Conservation (phyloP, 2,329 filamentous ascomycete genomes). For the Fusarium dlaminii region DNA sequence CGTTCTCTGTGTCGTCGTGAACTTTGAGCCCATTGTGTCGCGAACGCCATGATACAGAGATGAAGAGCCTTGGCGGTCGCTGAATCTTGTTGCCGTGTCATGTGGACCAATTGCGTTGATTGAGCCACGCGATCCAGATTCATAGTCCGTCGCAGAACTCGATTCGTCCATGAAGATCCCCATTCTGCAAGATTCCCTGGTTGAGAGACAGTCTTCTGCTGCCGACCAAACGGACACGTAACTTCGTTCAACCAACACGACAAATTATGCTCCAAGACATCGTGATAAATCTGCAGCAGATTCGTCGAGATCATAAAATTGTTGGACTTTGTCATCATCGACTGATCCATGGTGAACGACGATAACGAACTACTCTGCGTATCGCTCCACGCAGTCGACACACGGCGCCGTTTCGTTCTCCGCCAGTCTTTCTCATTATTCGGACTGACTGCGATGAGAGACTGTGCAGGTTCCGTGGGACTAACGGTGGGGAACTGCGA, state of each 20-base stretch:
- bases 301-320: conserved; percentile 52
- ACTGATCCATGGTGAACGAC: conserved; percentile 16
- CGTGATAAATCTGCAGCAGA: conserved; percentile 61
- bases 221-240: conserved; percentile 56
- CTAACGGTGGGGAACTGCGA: neutral
- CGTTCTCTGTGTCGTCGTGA: conserved; percentile 5
- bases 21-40: conserved; percentile 59
- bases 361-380: conserved; percentile 17
- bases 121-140: conserved; percentile 56
- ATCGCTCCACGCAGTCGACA: conserved; percentile 2
- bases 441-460: neutral
- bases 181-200: conserved; percentile 9
- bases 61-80: conserved; percentile 51
- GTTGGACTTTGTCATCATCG: conserved; percentile 44
- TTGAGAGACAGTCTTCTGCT: conserved; percentile 33
- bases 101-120: conserved; percentile 49
- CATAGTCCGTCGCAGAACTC: conserved; percentile 58
- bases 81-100: conserved; percentile 41
- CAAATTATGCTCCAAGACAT: conserved; percentile 61
- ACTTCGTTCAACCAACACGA: conserved; percentile 63
- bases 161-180: conserved; percentile 56
- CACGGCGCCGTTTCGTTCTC: conserved; percentile 1
- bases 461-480: neutral
- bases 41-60: conserved; percentile 60
- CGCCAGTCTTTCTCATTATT: neutral